phyloP scores from a whole-genome alignment of 371 early-diverging fungal genomes.

The Apophysomyces elegans region DNA sequence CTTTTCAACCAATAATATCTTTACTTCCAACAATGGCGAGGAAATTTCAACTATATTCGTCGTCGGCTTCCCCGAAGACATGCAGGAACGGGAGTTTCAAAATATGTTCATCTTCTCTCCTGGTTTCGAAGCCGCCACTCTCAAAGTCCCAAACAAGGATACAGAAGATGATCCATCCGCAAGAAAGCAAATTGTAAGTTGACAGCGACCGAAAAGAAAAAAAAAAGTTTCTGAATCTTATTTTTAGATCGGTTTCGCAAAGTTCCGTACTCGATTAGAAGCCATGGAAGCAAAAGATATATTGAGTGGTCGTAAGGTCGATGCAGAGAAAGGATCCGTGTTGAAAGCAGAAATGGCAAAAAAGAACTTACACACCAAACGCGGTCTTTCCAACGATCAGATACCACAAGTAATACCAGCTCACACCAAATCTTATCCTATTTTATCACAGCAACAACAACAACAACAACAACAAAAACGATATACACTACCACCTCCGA shows the following conservation, averaged over 20 bases:
- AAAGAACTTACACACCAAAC: constrained; percentile 84
- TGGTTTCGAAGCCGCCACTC: constrained; percentile 91
- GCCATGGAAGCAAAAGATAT: constrained; percentile 87
- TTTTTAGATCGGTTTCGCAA: constrained; percentile 87
- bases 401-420: constrained; percentile 19
- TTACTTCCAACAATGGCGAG: constrained; percentile 56
- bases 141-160: constrained; percentile 78
- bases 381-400: constrained; percentile 29
- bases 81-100: constrained; percentile 94
- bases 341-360: constrained; percentile 94
- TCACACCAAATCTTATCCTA: constrained; percentile 24
- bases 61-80: constrained; percentile 95
- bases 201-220: constrained; percentile 20
- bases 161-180: constrained; percentile 49
- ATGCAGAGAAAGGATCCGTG: constrained; percentile 78
- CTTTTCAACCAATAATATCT: neutral
- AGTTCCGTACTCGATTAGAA: constrained; percentile 82
- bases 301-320: constrained; percentile 84
- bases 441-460: constrained; percentile 29
- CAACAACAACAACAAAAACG: constrained; percentile 1
- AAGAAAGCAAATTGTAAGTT: constrained; percentile 31
- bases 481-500: neutral
- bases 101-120: constrained; percentile 94
- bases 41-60: constrained; percentile 93
- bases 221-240: constrained; percentile 10